Evolutionary conservation across 2,329 filamentous ascomycete species (phyloP).

Genomic region (Septoria petroselini): DNA sequence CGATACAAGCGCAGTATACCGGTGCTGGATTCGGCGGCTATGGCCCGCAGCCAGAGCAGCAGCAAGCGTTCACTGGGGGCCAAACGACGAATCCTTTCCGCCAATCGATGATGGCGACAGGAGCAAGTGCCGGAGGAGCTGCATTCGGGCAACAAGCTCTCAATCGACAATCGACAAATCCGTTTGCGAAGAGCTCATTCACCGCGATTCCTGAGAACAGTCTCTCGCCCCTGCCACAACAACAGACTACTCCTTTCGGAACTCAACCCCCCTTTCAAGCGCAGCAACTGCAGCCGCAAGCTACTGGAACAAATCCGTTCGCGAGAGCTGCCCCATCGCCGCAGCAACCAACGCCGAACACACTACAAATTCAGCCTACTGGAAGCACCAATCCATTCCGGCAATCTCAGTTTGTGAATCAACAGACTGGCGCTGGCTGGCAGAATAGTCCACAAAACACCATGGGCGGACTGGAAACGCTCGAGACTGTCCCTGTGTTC

Average conservation of each 20-base stretch:
- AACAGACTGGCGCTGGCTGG: constrained; percentile 84
- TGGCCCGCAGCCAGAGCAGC: constrained; percentile 62
- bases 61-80: constrained; percentile 55
- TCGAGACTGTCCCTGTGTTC: constrained; percentile 80
- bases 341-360: constrained; percentile 38
- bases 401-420: constrained; percentile 85
- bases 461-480: constrained; percentile 72
- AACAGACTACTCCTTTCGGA: constrained; percentile 22
- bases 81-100: constrained; percentile 84
- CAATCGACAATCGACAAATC: constrained; percentile 42
- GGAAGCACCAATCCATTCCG: constrained; percentile 94
- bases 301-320: constrained; percentile 72
- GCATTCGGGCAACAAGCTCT: constrained; percentile 23
- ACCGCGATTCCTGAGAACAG: constrained; percentile 30
- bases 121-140: constrained; percentile 17
- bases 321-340: constrained; percentile 53
- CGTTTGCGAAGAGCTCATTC: constrained; percentile 59
- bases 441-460: constrained; percentile 72
- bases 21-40: constrained; percentile 84
- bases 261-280: constrained; percentile 34
- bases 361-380: constrained; percentile 71
- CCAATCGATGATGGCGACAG: constrained; percentile 70
- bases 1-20: constrained; percentile 60
- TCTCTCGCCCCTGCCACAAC: constrained; percentile 19
- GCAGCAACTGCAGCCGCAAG: constrained; percentile 53